Evolutionary conservation across 768 basidiomycete genomes (phyloP).

Genomic region (Lactifluus piperatus): DNA sequence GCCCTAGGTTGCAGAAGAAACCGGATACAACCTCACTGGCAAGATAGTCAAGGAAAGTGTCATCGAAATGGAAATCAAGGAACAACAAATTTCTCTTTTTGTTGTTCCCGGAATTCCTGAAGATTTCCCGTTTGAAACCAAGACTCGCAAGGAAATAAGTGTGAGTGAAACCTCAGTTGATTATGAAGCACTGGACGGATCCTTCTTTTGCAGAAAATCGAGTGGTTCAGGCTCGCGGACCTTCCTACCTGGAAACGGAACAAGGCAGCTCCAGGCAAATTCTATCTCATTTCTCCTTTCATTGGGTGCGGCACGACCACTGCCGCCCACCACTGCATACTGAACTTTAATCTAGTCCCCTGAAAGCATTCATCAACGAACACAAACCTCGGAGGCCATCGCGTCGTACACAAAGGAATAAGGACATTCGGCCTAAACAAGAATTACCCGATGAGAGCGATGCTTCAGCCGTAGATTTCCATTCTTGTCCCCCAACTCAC

Average conservation of each 20-base stretch:
- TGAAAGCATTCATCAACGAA: conserved; percentile 62
- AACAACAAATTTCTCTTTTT: conserved; percentile 86
- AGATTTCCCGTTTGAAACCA: conserved; percentile 82
- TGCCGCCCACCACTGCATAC: conserved; percentile 11
- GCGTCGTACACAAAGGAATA: conserved; percentile 31
- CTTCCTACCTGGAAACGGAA: conserved; percentile 89
- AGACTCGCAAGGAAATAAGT: conserved; percentile 96
- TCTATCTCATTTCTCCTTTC: conserved; percentile 93
- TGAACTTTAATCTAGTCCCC: conserved; percentile 31
- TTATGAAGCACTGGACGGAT: conserved; percentile 7
- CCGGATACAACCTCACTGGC: conserved; percentile 80
- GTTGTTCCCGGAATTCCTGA: conserved; percentile 86
- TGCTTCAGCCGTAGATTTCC: conserved; percentile 20
- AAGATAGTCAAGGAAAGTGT: conserved; percentile 57
- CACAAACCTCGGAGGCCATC: conserved; percentile 44
- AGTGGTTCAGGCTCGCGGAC: conserved; percentile 88
- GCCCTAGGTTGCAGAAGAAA: conserved; percentile 89
- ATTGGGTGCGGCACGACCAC: conserved; percentile 46
- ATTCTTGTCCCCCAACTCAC: conserved; percentile 25
- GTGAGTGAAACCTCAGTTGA: conserved; percentile 40
- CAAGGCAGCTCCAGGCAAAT: conserved; percentile 63
- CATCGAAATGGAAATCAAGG: conserved; percentile 80
- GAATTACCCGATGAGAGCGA: conserved; percentile 26
- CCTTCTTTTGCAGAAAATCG: conserved; percentile 64
- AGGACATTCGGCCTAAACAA: conserved; percentile 9